These are phyloP conservation scores for Coniophora puteana DNA, from an alignment of 1,284 basidiomycete genomes.

Conservation along the genomic window DNA sequence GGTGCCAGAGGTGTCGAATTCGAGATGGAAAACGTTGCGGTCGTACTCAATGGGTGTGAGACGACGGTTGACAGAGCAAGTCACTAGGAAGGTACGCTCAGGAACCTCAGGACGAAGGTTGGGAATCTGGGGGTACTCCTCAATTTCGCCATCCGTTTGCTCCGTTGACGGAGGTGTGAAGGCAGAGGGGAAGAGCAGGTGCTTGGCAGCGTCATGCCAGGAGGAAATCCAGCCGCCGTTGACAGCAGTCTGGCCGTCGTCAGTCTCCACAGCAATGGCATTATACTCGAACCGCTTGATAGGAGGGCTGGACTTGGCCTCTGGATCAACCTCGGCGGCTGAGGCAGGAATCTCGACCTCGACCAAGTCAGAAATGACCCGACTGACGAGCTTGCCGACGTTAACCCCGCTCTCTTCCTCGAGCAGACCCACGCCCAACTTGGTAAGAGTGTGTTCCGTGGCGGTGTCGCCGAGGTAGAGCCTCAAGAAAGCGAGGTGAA, in stretches of 20 bases:
- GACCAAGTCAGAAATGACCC: constrained; percentile 47
- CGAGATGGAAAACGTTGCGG: constrained; percentile 98
- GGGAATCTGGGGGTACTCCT: constrained; percentile 57
- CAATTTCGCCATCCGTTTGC: constrained; percentile 28
- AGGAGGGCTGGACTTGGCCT: constrained; percentile 22
- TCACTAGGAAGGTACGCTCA: constrained; percentile 92
- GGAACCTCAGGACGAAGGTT: constrained; percentile 81
- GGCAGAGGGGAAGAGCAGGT: constrained; percentile 85
- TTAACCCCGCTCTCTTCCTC: constrained; percentile 39
- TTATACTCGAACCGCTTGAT: constrained; percentile 68
- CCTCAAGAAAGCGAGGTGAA: constrained; percentile 64
- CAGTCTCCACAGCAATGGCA: constrained; percentile 59
- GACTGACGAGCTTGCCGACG: constrained; percentile 37
- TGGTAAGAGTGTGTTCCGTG: constrained; percentile 46
- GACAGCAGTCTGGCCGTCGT: constrained; percentile 49
- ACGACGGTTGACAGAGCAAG: constrained; percentile 91
- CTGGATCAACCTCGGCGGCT: constrained; percentile 15
- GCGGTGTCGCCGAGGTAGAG: constrained; percentile 67
- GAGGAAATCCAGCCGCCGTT: constrained; percentile 62
- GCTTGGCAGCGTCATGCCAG: constrained; percentile 89
- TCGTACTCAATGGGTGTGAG: constrained; percentile 95
- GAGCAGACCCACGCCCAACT: constrained; percentile 43
- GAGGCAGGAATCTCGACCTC: constrained; percentile 31
- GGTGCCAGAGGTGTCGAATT: constrained; percentile 91
- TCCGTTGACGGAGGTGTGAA: constrained; percentile 49